These are phyloP conservation scores for Nakazawaea holstii DNA, from an alignment of 805 yeast genomes.

Conservation along the genomic window DNA sequence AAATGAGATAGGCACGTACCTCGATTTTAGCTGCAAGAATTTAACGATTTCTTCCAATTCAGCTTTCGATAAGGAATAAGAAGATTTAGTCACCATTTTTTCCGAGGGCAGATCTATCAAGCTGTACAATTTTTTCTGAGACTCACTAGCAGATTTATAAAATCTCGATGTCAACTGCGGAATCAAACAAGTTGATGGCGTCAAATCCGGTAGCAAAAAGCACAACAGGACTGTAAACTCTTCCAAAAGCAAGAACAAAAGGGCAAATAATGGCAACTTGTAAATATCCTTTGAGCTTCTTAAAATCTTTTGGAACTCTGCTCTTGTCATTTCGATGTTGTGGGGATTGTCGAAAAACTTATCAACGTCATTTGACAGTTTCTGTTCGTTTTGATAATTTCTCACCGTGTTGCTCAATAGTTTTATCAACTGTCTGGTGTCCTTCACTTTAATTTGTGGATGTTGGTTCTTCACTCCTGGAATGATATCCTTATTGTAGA, in stretches of 20 bases:
- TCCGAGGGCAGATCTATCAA: conserved; percentile 13
- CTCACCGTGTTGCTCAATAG: conserved; percentile 20
- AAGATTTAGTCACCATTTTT: conserved; percentile 34
- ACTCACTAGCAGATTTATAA: conserved; percentile 24
- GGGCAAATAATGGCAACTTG: conserved; percentile 56
- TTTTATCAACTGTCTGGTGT: conserved; percentile 17
- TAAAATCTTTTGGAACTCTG: conserved; percentile 43
- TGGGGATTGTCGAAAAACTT: background rate
- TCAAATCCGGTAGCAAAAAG: conserved; percentile 45
- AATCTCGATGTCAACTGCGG: conserved; percentile 39
- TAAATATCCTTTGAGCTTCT: conserved; percentile 45
- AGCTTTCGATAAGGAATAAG: conserved; percentile 37
- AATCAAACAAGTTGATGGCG: conserved; percentile 58
- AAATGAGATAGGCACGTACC: conserved; percentile 32
- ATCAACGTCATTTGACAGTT: conserved; percentile 12
- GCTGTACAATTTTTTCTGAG: conserved; percentile 17
- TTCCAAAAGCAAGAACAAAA: conserved; percentile 46
- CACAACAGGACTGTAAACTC: conserved; percentile 53
- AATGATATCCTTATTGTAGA: conserved; percentile 22
- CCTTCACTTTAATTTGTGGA: conserved; percentile 14
- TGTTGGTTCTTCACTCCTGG: conserved; percentile 19
- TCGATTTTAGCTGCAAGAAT: conserved; percentile 31
- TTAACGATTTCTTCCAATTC: conserved; percentile 32
- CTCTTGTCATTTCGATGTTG: conserved; percentile 24
- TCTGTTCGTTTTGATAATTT: conserved; percentile 16